These are phyloP conservation scores for Cytospora chrysosperma DNA, from an alignment of 2,329 filamentous ascomycete genomes.

Conservation along the genomic window DNA sequence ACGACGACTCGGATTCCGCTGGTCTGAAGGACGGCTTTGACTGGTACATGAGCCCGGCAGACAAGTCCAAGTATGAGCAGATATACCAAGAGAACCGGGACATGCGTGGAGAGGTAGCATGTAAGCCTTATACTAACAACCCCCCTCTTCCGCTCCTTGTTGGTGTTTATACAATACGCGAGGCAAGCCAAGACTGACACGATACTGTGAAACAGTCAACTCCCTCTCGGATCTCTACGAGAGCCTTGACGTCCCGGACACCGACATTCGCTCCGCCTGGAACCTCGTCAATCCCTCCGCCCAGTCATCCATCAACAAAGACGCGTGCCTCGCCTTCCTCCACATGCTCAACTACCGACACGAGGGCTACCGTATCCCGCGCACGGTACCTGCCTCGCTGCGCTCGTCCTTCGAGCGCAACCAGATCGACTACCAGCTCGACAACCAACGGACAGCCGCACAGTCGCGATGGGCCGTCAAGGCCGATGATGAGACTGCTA, in stretches of 20 bases:
- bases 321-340: slow-evolving; percentile 89
- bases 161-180: background rate
- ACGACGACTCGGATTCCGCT: slow-evolving; percentile 77
- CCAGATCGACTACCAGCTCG: slow-evolving; percentile 93
- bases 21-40: slow-evolving; percentile 96
- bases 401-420: slow-evolving; percentile 91
- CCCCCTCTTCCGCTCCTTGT: too few relatives aligned
- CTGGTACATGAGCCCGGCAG: slow-evolving; percentile 95
- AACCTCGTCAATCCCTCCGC: slow-evolving; percentile 95
- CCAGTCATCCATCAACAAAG: slow-evolving; percentile 81
- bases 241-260: slow-evolving; percentile 70
- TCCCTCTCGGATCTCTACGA: slow-evolving; percentile 82
- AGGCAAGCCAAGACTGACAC: slow-evolving; percentile 23
- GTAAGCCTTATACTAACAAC: slow-evolving; percentile 48
- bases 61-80: slow-evolving; percentile 93
- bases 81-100: slow-evolving; percentile 94
- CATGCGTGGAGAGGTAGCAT: slow-evolving; percentile 78
- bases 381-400: slow-evolving; percentile 86
- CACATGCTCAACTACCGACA: slow-evolving; percentile 96
- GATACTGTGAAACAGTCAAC: slow-evolving; percentile 54
- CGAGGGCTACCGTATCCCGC: slow-evolving; percentile 91
- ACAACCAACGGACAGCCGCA: slow-evolving; percentile 64
- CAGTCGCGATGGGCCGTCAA: slow-evolving; percentile 76
- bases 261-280: slow-evolving; percentile 88
- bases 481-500: slow-evolving; percentile 75